These are phyloP conservation scores for Kwoniella newhampshirensis DNA, from an alignment of 768 basidiomycete species.

Conservation along the genomic window DNA sequence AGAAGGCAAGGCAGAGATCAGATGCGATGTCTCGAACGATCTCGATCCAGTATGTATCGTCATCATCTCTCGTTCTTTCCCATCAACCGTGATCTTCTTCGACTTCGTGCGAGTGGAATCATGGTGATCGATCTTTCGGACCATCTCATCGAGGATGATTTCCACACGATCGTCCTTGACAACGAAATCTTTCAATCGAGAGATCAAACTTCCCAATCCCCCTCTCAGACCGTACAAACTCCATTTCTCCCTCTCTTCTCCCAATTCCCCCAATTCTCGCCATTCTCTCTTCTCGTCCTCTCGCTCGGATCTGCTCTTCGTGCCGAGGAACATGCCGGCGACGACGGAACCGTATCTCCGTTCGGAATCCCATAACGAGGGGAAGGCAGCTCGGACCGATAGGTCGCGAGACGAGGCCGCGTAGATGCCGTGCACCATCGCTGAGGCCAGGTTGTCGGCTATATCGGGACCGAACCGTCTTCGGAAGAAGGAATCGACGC, in stretches of 20 bases:
- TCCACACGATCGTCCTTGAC: conserved; percentile 63
- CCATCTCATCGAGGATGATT: conserved; percentile 57
- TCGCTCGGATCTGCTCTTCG: conserved; percentile 15
- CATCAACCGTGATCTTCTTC: neutral
- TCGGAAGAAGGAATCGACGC: conserved; percentile 72
- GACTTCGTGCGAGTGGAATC: neutral
- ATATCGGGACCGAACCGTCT: conserved; percentile 71
- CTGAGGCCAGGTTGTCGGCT: conserved; percentile 72
- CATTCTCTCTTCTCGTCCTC: conserved; percentile 59
- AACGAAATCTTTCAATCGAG: conserved; percentile 58
- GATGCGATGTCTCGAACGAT: conserved; percentile 54
- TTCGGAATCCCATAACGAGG: conserved; percentile 68
- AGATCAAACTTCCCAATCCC: conserved; percentile 69
- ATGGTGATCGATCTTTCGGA: conserved; percentile 18
- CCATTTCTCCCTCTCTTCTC: conserved; percentile 72
- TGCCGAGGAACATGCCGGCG: conserved; percentile 56
- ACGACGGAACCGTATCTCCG: conserved; percentile 70
- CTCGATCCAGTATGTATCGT: conserved; percentile 11
- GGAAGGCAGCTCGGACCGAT: conserved; percentile 75
- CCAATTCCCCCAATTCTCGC: conserved; percentile 65
- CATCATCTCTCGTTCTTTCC: neutral
- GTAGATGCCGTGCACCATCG: conserved; percentile 89
- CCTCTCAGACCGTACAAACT: conserved; percentile 78
- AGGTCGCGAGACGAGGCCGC: conserved; percentile 76
- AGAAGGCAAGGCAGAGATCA: conserved; percentile 73